A percentile compares a stretch with the other conserved stretches of the same genome.
These are phyloP conservation scores for Globisporangium sylvaticum DNA, from an alignment of 352 stramenopile species.

Conservation along the genomic window DNA sequence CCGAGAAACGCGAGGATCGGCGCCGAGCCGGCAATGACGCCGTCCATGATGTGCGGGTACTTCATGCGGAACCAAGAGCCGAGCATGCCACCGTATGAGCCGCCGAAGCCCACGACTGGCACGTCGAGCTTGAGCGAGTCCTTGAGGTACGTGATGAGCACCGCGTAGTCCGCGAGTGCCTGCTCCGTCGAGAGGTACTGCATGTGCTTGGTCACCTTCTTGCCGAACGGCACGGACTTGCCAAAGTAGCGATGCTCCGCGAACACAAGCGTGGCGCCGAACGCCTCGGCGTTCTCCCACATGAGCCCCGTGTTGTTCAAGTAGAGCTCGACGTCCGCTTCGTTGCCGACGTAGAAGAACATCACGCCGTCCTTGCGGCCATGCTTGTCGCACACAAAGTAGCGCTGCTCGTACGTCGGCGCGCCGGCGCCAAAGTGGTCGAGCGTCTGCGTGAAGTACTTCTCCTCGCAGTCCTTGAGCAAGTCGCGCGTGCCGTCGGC, in stretches of 20 bases:
- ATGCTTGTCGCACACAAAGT: slow-evolving; percentile 86
- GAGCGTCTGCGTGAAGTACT: slow-evolving; percentile 69
- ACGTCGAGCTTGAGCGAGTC: slow-evolving; percentile 40
- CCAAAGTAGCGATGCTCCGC: slow-evolving; percentile 97
- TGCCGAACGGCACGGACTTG: slow-evolving; percentile 80
- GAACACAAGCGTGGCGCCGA: slow-evolving; percentile 93
- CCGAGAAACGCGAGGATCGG: slow-evolving; percentile 78
- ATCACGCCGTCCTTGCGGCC: slow-evolving; percentile 66
- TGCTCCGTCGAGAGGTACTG: slow-evolving; percentile 84
- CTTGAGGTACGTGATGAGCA: slow-evolving; percentile 56
- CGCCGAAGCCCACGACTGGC: slow-evolving; percentile 90
- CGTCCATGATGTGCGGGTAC: slow-evolving; percentile 88
- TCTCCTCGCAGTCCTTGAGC: slow-evolving; percentile 58
- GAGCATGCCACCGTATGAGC: slow-evolving; percentile 93
- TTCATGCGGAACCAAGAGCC: slow-evolving; percentile 90
- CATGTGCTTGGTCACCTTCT: slow-evolving; percentile 52
- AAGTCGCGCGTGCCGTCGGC: slow-evolving; percentile 45
- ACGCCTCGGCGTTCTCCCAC: slow-evolving; percentile 92
- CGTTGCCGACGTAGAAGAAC: slow-evolving; percentile 95
- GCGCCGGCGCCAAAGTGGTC: slow-evolving; percentile 66
- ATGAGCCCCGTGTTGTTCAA: slow-evolving; percentile 95
- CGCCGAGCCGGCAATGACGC: slow-evolving; percentile 89
- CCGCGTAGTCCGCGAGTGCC: slow-evolving; percentile 87
- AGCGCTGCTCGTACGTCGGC: slow-evolving; percentile 78
- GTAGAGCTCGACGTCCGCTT: slow-evolving; percentile 93